These are phyloP conservation scores for Vitis hybrid DNA, from an alignment of 177 flowering plant genomes.

Conservation along the genomic window DNA sequence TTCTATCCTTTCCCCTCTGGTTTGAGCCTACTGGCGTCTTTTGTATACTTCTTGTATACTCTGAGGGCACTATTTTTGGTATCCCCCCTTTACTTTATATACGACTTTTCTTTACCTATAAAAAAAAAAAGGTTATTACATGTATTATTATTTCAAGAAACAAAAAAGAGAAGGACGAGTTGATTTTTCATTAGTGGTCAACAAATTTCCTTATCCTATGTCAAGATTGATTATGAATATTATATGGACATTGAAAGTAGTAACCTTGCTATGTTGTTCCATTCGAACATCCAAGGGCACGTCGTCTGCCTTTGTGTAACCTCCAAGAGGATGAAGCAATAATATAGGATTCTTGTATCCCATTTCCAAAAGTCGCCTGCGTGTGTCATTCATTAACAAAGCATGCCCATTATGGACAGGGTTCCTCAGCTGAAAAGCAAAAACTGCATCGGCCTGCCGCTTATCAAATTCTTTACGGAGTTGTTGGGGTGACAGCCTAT, in stretches of 20 bases:
- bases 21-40: too few relatives aligned
- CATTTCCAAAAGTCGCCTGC: conserved; percentile 79
- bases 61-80: too few relatives aligned
- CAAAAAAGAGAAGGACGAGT: too few relatives aligned
- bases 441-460: conserved; percentile 97
- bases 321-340: conserved; percentile 96
- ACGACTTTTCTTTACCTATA: too few relatives aligned
- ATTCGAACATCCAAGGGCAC: conserved; percentile 97
- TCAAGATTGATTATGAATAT: background rate
- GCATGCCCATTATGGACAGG: conserved; percentile 99
- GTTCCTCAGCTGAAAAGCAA: conserved; percentile 96
- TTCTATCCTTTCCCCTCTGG: too few relatives aligned
- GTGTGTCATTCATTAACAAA: conserved; percentile 93
- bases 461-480: conserved; percentile 82
- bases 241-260: background rate
- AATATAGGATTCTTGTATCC: conserved; percentile 92
- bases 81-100: too few relatives aligned
- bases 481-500: conserved; percentile 86
- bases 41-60: too few relatives aligned
- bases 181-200: too few relatives aligned
- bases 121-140: too few relatives aligned
- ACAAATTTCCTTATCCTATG: too few relatives aligned
- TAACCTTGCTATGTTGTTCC: conserved; percentile 97
- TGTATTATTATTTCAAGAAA: too few relatives aligned
- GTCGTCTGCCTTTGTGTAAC: conserved; percentile 92